Conservation (phyloP, 768 basidiomycete genomes). For the Trametes cubensis region DNA sequence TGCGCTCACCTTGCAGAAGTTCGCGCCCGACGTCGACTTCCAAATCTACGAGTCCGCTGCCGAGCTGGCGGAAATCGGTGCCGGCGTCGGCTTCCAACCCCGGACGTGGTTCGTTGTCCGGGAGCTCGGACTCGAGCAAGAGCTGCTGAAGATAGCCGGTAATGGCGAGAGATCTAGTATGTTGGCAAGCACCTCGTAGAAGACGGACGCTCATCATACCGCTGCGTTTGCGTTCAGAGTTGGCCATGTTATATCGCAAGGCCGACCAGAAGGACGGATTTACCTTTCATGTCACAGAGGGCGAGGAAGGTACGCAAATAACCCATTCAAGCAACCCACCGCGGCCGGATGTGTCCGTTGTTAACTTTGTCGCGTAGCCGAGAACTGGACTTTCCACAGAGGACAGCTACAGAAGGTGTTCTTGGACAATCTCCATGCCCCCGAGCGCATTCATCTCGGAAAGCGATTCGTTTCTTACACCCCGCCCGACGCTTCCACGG, state of each 20-base stretch:
- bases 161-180: neutral
- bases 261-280: constrained; percentile 13
- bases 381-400: constrained; percentile 21
- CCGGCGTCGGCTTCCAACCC: constrained; percentile 24
- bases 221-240: neutral
- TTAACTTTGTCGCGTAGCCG: neutral
- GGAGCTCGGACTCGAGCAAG: constrained; percentile 12
- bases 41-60: constrained; percentile 29
- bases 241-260: constrained; percentile 8
- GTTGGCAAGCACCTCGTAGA: neutral
- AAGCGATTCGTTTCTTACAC: constrained; percentile 26
- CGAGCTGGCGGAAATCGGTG: constrained; percentile 24
- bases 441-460: constrained; percentile 19
- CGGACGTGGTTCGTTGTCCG: constrained; percentile 18
- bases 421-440: constrained; percentile 14
- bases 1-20: constrained; percentile 23
- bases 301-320: neutral
- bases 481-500: neutral
- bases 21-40: constrained; percentile 21
- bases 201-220: neutral
- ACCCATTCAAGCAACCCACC: too few species aligned
- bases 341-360: neutral
- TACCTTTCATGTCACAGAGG: neutral
- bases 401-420: constrained; percentile 25
- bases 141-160: constrained; percentile 1